Conservation (phyloP, 345 rosid species). For the Dimocarpus longan region DNA sequence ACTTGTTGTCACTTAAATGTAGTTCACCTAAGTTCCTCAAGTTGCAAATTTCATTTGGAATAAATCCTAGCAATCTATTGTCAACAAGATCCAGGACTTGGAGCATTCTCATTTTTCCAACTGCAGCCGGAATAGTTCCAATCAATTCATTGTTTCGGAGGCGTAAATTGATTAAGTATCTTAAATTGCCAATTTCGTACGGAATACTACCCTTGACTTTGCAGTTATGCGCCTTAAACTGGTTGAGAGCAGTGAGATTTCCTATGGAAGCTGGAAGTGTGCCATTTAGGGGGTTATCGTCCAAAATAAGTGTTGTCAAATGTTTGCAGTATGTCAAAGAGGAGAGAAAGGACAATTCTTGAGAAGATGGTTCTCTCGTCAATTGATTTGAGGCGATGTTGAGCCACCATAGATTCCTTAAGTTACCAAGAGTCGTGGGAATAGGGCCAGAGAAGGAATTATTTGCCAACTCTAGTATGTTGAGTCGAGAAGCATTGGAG, state of each 20-base stretch:
- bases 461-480: not conserved
- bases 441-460: slow-evolving; percentile 8
- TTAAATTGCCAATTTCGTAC: slow-evolving; percentile 17
- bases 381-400: not conserved
- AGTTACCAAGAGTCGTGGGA: not conserved
- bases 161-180: not conserved
- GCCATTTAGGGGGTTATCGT: slow-evolving; percentile 10
- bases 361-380: not conserved
- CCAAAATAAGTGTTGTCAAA: not conserved
- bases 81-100: slow-evolving; percentile 6
- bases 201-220: slow-evolving; percentile 16
- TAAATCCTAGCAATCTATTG: not conserved
- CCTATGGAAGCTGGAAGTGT: slow-evolving; percentile 5
- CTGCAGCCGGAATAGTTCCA: slow-evolving; percentile 10
- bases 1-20: not conserved
- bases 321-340: slow-evolving; percentile 16
- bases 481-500: slow-evolving; percentile 5
- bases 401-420: not conserved
- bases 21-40: not conserved
- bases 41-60: slow-evolving; percentile 9
- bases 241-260: slow-evolving; percentile 7
- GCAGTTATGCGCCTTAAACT: not conserved
- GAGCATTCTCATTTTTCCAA: slow-evolving; percentile 8
- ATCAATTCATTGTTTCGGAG: slow-evolving; percentile 13
- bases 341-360: not conserved